These are phyloP conservation scores for Blastocystis sp. DNA, from an alignment of 352 stramenopile genomes.

Conservation along the genomic window DNA sequence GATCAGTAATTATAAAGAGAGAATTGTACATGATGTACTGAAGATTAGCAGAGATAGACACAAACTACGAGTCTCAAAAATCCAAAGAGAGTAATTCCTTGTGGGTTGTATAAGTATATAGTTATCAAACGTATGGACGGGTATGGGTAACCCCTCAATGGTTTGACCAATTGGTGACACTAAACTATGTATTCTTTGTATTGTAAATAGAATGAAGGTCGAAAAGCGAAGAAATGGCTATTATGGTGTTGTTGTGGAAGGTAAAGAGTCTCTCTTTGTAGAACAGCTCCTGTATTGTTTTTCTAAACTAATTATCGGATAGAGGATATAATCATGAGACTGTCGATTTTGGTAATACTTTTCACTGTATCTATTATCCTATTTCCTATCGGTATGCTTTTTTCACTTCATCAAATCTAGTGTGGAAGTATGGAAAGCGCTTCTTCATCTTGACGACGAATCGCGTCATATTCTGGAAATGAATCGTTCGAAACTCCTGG, in stretches of 20 bases:
- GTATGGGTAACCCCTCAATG: slow-evolving; percentile 30
- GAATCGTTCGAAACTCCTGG: not conserved
- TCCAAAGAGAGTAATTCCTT: not conserved
- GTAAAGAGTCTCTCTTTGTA: not conserved
- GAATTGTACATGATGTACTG: not conserved
- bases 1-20: not conserved
- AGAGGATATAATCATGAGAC: not conserved
- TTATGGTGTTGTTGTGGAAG: not conserved
- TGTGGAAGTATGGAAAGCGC: slow-evolving; percentile 3
- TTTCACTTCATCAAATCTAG: not conserved
- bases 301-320: not conserved
- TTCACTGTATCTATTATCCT: slow-evolving; percentile 3
- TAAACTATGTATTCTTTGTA: not conserved
- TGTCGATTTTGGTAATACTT: not conserved
- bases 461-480: not conserved
- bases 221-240: not conserved
- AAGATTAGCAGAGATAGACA: not conserved
- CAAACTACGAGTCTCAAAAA: not conserved
- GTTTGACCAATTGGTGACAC: not conserved
- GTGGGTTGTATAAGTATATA: not conserved
- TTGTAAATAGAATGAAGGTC: not conserved
- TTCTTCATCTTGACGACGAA: not conserved
- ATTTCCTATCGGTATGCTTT: not conserved
- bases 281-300: not conserved
- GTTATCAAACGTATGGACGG: not conserved